Percentiles rank a stretch among this genome's conserved stretches.
phyloP scores from a whole-genome alignment of 345 rosid species.

The Hibiscus trionum region DNA sequence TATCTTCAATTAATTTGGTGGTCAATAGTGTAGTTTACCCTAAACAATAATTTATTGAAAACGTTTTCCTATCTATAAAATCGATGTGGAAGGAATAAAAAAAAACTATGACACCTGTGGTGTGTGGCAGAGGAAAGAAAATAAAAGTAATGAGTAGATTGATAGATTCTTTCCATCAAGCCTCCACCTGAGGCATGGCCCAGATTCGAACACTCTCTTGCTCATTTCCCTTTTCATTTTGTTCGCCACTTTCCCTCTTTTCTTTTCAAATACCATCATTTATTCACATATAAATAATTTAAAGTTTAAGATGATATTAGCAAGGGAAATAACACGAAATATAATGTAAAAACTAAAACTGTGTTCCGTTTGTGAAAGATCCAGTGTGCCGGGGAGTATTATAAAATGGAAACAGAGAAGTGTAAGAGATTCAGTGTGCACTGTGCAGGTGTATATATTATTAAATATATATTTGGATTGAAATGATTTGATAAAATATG shows the following conservation, averaged over 20 bases:
- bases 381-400: not conserved
- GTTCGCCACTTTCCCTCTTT: slow-evolving; percentile 7
- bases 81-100: not conserved
- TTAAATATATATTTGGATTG: not conserved
- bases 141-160: not conserved
- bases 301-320: no score
- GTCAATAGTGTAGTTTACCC: no score
- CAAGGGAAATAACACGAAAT: not conserved
- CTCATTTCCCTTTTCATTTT: slow-evolving; percentile 7
- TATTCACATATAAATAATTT: not conserved
- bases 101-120: not conserved
- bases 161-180: slow-evolving; percentile 17
- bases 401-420: not conserved
- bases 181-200: slow-evolving; percentile 12
- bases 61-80: no score
- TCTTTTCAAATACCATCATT: not conserved
- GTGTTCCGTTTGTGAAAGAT: not conserved
- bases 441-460: not conserved
- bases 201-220: slow-evolving; percentile 20
- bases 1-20: no score
- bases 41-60: no score
- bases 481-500: not conserved
- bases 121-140: not conserved
- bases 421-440: not conserved
- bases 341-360: not conserved